Conservation (phyloP, 73 alveolate genomes). For the Blepharisma stoltei region DNA sequence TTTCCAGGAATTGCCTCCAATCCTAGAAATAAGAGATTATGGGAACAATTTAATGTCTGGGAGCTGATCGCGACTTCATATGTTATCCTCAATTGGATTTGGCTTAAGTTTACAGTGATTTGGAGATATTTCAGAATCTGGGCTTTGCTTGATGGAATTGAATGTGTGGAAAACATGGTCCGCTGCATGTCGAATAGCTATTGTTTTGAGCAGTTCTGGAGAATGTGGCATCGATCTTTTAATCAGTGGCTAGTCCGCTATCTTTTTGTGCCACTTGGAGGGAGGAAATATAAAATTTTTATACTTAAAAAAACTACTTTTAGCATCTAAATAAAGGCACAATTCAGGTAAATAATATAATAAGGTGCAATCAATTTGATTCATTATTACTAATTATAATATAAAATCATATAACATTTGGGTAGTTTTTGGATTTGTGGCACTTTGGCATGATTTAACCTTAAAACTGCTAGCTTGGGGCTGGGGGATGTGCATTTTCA, state of each 20-base stretch:
- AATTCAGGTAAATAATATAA: no score
- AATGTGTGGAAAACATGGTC: constrained; percentile 83
- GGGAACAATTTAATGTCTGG: not conserved
- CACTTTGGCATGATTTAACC: constrained; percentile 87
- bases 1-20: constrained; percentile 32
- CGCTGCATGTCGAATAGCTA: constrained; percentile 83
- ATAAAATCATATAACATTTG: constrained; percentile 57
- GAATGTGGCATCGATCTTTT: constrained; percentile 91
- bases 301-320: not conserved
- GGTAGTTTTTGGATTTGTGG: constrained; percentile 83
- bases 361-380: no score
- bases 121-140: constrained; percentile 86
- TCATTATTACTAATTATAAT: not conserved
- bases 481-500: constrained; percentile 76
- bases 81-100: constrained; percentile 23
- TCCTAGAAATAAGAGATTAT: not conserved
- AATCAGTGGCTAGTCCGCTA: constrained; percentile 88
- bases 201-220: constrained; percentile 84
- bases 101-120: constrained; percentile 72
- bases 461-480: constrained; percentile 80
- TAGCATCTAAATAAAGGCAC: not conserved
- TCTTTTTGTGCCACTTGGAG: constrained; percentile 91
- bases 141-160: constrained; percentile 83
- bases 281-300: constrained; percentile 61
- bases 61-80: not conserved